Base-by-base conservation (phyloP, 345 rosid genomes). In the Geranium rotundifolium region DNA sequence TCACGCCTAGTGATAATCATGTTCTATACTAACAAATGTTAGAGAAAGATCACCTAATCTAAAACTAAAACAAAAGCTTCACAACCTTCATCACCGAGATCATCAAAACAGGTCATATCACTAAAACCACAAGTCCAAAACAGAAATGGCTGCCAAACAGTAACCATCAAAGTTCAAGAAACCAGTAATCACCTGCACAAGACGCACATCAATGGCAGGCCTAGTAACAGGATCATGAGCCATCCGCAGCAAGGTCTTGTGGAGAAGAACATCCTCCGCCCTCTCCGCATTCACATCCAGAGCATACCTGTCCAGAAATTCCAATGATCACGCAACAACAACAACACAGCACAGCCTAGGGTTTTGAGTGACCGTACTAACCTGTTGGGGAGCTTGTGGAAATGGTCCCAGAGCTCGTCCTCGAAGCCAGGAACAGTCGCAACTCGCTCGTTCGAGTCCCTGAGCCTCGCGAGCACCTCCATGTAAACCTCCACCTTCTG, bases 151-250 rank as follows among this genome's bases (percentile, higher is more conserved):
- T 5, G 10, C 19, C 13, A 7, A 18, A 57, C 15, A 34, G 16
- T 58, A 71, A 20, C 63, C n/a, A 31, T 23, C 17, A 20, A 17
- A 37, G 67, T 57, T 55, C 63, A 17, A 29, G 27, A 23, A 54
- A 7, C 1, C 3, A 46, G 52, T 19, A 5, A 59, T 19, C 74
- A 86, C 89, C 85, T 72, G 84, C 60, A 70, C 80, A 17, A 75
- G 85, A 55, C 84, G 84, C 61, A 84, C 89, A 73, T 82, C 85
- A 54, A 84, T 77, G 2, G 87, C 87, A 27, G 85, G 89, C 60
- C 87, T 70, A 27, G 77, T 73, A 13, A 71, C 78, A 49, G 81
- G 81, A 73, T 79, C 65, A 54, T 62, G 73, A 19, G 89, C 92
- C 75, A 58, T 72, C 13, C 71, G 63, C 46, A 84, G 80, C 50